phyloP scores from a whole-genome alignment of 202 grass and related monocot species.

The Carex sylvatica region DNA sequence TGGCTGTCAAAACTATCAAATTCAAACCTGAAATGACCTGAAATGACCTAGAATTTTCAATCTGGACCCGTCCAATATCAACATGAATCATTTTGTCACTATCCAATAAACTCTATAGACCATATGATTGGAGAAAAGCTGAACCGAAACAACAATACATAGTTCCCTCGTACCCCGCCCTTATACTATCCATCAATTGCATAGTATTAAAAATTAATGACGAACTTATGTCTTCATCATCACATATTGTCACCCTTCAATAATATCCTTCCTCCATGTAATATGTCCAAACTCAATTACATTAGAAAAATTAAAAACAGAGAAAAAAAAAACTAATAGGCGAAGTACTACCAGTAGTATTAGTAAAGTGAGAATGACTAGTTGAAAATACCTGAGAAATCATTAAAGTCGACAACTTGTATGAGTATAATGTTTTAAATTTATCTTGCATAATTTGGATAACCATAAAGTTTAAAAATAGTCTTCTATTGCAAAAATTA shows the following conservation, averaged over 20 bases:
- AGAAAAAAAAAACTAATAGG: not conserved
- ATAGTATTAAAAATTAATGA: not conserved
- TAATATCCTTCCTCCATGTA: conserved; percentile 61
- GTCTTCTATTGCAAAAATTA: not conserved
- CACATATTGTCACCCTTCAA: conserved; percentile 94
- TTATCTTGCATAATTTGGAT: not conserved
- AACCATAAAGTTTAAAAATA: not conserved
- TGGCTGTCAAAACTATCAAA: not conserved
- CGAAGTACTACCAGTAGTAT: not conserved
- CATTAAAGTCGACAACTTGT: not conserved
- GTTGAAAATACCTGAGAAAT: not conserved
- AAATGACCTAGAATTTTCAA: not conserved
- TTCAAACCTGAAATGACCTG: not conserved
- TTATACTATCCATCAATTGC: not conserved
- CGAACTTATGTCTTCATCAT: conserved; percentile 72
- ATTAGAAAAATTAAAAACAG: not conserved
- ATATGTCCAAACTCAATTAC: not conserved
- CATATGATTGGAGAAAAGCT: not conserved
- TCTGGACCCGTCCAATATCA: not conserved
- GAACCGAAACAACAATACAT: not conserved
- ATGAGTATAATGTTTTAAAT: not conserved
- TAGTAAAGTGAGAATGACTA: not conserved
- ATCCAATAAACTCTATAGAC: not conserved
- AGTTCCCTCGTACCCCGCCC: not conserved
- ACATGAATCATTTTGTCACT: not conserved